phyloP scores from a whole-genome alignment of 2,329 filamentous ascomycete species.

The Penicillium hesseltinei region DNA sequence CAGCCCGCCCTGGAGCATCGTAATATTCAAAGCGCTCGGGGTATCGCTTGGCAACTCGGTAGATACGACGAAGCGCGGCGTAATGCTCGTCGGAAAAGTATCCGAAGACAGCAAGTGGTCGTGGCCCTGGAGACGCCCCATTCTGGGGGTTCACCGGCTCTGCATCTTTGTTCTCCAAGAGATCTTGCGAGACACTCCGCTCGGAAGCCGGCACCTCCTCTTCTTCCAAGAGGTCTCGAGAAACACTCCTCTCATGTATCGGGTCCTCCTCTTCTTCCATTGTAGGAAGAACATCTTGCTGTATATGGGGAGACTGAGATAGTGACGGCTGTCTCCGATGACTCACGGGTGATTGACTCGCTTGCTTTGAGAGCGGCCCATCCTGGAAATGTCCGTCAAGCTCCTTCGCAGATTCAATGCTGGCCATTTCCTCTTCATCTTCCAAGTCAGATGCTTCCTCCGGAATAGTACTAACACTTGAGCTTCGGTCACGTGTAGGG shows the following conservation, averaged over 20 bases:
- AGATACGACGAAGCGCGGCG: conserved; percentile 38
- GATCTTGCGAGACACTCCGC: conserved; percentile 3
- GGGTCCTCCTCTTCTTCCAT: conserved; percentile 12
- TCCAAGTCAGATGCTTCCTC: conserved; percentile 13
- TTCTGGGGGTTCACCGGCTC: conserved; percentile 10
- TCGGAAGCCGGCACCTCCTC: background rate
- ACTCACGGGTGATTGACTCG: conserved; percentile 13
- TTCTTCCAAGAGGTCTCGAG: background rate
- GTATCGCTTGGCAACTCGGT: conserved; percentile 37
- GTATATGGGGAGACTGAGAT: conserved; percentile 5
- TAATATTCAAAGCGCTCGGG: conserved; percentile 41
- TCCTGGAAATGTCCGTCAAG: conserved; percentile 17
- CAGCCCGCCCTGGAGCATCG: conserved; percentile 33
- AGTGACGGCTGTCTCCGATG: conserved; percentile 11
- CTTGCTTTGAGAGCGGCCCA: conserved; percentile 12
- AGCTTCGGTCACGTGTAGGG: conserved; percentile 22
- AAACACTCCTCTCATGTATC: background rate
- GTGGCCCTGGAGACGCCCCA: conserved; percentile 14
- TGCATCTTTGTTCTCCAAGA: conserved; percentile 2
- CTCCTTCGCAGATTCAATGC: conserved; percentile 15
- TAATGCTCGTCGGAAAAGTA: conserved; percentile 46
- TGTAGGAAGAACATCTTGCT: conserved; percentile 5
- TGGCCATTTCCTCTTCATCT: conserved; percentile 18
- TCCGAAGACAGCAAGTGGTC: conserved; percentile 36
- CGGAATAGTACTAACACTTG: conserved; percentile 12